Evolutionary conservation across 345 rosid genomes (phyloP).

Genomic region (Gynandropsis gynandra): DNA sequence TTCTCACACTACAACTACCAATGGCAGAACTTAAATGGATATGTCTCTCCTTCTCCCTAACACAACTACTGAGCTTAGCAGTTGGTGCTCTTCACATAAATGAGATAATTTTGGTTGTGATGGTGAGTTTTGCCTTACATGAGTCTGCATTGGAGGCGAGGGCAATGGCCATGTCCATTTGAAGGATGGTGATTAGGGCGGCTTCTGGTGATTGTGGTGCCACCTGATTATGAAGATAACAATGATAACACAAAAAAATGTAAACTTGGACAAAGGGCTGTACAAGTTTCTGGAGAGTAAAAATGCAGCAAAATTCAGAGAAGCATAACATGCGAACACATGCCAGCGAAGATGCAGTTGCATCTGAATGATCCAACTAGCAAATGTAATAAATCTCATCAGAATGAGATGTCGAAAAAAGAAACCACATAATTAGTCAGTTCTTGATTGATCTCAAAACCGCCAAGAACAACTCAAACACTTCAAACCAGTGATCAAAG

Average conservation of each 20-base stretch:
- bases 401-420: slow-evolving; percentile 11
- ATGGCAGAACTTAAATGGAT: slow-evolving; percentile 24
- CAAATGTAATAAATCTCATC: slow-evolving; percentile 9
- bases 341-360: slow-evolving; percentile 20
- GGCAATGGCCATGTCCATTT: slow-evolving; percentile 13
- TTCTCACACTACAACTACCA: slow-evolving; percentile 9
- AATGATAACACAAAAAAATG: slow-evolving; percentile 20
- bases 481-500: no score
- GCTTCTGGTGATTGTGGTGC: neutral
- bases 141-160: slow-evolving; percentile 24
- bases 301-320: slow-evolving; percentile 1
- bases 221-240: slow-evolving; percentile 6
- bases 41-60: slow-evolving; percentile 14
- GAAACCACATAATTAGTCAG: no score
- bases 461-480: no score
- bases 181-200: neutral
- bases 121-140: slow-evolving; percentile 26
- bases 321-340: slow-evolving; percentile 3
- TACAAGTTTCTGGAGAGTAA: slow-evolving; percentile 19
- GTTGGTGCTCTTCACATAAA: slow-evolving; percentile 14
- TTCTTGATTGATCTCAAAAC: no score
- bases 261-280: slow-evolving; percentile 25
- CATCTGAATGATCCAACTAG: slow-evolving; percentile 25
- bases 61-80: slow-evolving; percentile 22
- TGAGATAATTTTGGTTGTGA: slow-evolving; percentile 18